phyloP scores from a whole-genome alignment of 345 rosid genomes.

The Litchi chinensis region DNA sequence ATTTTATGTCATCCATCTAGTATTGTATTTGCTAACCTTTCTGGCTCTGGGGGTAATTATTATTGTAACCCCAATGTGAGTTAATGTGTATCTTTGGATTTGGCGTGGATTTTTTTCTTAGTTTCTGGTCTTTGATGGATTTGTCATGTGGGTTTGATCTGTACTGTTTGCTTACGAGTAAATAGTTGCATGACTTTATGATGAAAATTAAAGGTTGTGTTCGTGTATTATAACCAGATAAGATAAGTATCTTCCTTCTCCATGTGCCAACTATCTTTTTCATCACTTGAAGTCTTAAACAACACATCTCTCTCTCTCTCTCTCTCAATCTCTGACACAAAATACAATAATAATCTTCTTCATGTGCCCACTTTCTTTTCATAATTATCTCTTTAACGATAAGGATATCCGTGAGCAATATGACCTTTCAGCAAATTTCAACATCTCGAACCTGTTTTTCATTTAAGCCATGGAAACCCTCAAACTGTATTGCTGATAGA shows the following conservation, averaged over 20 bases:
- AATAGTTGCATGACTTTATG: not conserved
- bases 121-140: not conserved
- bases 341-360: conserved; percentile 15
- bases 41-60: conserved; percentile 21
- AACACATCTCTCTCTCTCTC: not conserved
- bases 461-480: too few species aligned
- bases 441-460: not conserved
- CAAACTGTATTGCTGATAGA: too few species aligned
- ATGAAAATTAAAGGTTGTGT: not conserved
- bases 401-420: not conserved
- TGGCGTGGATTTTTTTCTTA: conserved; percentile 20
- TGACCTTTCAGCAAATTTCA: not conserved
- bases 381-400: not conserved
- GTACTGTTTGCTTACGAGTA: not conserved
- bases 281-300: not conserved
- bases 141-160: conserved; percentile 23
- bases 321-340: not conserved
- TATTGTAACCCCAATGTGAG: conserved; percentile 12
- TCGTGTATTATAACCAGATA: not conserved
- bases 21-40: conserved; percentile 16
- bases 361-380: conserved; percentile 14
- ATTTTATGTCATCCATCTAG: not conserved
- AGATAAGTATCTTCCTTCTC: conserved; percentile 22
- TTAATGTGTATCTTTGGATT: conserved; percentile 23
- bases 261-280: conserved; percentile 37